Evolutionary conservation across 441 rosid genomes (phyloP), one percentile per base, ranked within the genome.

Genomic region (Brassica hybrid): DNA sequence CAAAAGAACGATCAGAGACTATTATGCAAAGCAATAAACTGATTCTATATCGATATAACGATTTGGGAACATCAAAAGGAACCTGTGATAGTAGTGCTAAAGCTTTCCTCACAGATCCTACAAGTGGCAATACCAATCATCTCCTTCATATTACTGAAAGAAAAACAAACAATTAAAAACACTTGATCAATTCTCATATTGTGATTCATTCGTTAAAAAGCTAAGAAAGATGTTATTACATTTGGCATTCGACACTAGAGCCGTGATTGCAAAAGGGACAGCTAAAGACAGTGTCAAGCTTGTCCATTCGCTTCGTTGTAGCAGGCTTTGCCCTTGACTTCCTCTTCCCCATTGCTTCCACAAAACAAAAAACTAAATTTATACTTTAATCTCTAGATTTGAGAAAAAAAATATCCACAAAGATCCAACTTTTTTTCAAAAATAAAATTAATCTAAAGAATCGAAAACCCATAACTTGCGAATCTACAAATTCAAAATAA

Each of bases 241-340:
- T 81, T 21, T 79, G 79, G 63, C 99, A 95, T 79, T 95, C 99
- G 3, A 95, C 98, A 75, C 98, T 88, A 10, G 94, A 86, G 10
- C 99, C 99, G 69, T 95, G 97, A 79, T 93, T 95, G 84, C 99
- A 95, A 65, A 95, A 95, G 21, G 99, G 99, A 59, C 98, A 95
- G 58, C 98, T 91, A 81, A 95, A 95, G 45, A 93, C 86, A 13
- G 97, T 95, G 70, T 95, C 98, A 58, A 95, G 99, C 86, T 88
- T 95, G 84, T 93, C 97, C 93, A 84, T 91, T 59, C 95, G 78
- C 86, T 93, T 91, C 72, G 87, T 90, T 2, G 96, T 87, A 48
- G 97, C 88, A 4, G 97, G 95, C 93, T 93, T 93, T 41, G 95
- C 97, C 73, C 88, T 87, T 30, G 98, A 91, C 78, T 93, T 93